Conservation (phyloP, 2,329 filamentous ascomycete genomes). For the Verticillium nonalfalfae region DNA sequence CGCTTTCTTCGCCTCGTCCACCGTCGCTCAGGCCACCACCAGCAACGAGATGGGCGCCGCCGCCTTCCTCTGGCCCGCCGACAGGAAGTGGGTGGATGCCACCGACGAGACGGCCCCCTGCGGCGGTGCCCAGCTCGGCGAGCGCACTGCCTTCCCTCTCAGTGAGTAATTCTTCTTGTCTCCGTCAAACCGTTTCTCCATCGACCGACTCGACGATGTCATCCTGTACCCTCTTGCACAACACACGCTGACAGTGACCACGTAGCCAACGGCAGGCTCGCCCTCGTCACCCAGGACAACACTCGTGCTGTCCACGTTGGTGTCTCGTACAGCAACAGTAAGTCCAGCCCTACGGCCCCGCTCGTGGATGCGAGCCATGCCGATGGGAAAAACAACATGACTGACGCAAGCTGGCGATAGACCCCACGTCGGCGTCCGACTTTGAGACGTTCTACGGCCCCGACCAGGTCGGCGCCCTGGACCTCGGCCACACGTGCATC, state of each 20-base stretch:
- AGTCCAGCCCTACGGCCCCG: slow-evolving; percentile 4
- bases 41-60: slow-evolving; percentile 42
- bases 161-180: slow-evolving; percentile 24
- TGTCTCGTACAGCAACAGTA: slow-evolving; percentile 46
- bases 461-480: slow-evolving; percentile 27
- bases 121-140: slow-evolving; percentile 40
- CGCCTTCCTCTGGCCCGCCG: slow-evolving; percentile 54
- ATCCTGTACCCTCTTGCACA: background rate
- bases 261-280: slow-evolving; percentile 48
- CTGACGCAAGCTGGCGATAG: slow-evolving; percentile 13
- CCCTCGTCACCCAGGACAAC: slow-evolving; percentile 51
- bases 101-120: slow-evolving; percentile 53
- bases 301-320: slow-evolving; percentile 47
- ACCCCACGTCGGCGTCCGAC: slow-evolving; percentile 31
- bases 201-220: background rate
- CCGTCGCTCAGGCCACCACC: slow-evolving; percentile 5
- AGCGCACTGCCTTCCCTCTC: slow-evolving; percentile 51
- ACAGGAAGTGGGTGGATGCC: slow-evolving; percentile 47
- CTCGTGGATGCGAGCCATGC: no score
- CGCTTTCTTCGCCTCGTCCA: slow-evolving; percentile 5
- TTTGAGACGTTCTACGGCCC: slow-evolving; percentile 30
- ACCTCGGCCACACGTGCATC: slow-evolving; percentile 40
- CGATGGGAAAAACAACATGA: background rate
- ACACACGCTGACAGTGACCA: background rate
- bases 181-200: background rate